phyloP scores from a whole-genome alignment of 208 protist genomes.

The Leishmania lainsoni region DNA sequence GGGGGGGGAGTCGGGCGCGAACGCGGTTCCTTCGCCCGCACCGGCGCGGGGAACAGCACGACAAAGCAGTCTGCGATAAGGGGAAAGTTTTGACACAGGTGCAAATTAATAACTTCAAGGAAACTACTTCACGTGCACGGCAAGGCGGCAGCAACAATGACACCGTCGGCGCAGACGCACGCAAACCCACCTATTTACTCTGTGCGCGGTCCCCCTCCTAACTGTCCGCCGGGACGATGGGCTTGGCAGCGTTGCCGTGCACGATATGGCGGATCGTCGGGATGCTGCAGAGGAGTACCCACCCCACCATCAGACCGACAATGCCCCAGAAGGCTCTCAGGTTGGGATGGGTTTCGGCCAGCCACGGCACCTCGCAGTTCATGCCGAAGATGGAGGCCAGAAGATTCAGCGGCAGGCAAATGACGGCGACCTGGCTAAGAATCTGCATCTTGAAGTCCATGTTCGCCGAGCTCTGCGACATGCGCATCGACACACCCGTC shows the following conservation, averaged over 20 bases:
- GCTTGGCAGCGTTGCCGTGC: slow-evolving; percentile 43
- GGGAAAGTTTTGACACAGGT: background rate
- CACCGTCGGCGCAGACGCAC: background rate
- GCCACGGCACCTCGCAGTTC: slow-evolving; percentile 89
- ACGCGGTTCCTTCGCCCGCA: too few species aligned
- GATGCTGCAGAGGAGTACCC: slow-evolving; percentile 61
- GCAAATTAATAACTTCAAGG: background rate
- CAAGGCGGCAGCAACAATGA: background rate
- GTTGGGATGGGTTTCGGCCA: slow-evolving; percentile 50
- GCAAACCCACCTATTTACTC: background rate
- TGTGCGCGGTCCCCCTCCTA: slow-evolving; percentile 10
- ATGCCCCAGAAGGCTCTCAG: slow-evolving; percentile 71
- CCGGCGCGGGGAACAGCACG: background rate
- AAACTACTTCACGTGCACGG: background rate
- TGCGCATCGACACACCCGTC: slow-evolving; percentile 82
- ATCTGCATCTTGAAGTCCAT: slow-evolving; percentile 88
- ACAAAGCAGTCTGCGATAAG: background rate
- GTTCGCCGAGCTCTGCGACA: slow-evolving; percentile 82
- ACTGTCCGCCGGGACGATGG: slow-evolving; percentile 57
- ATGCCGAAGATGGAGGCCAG: slow-evolving; percentile 89
- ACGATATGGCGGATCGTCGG: slow-evolving; percentile 49
- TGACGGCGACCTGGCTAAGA: slow-evolving; percentile 73
- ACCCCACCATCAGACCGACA: slow-evolving; percentile 60
- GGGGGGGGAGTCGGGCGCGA: background rate
- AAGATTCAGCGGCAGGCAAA: slow-evolving; percentile 88